Conservation (phyloP, 192 early-diverging fungal species). For the Helicostylum pulchrum region DNA sequence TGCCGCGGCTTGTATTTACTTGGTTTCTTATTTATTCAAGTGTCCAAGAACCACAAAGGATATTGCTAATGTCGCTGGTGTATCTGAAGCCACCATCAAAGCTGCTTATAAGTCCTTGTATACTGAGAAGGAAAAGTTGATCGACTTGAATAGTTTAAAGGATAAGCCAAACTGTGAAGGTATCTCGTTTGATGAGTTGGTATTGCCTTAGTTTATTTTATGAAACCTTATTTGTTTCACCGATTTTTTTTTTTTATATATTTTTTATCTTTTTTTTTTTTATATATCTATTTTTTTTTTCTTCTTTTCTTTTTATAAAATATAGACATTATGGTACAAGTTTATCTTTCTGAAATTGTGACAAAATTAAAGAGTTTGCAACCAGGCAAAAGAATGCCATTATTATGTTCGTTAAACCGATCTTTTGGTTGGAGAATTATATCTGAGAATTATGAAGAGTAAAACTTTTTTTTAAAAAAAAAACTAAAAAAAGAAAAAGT, state of each 20-base stretch:
- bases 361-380: not conserved
- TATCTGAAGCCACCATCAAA: conserved; percentile 93
- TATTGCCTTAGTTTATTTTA: conserved; percentile 1
- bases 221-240: not conserved
- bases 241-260: not conserved
- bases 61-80: conserved; percentile 82
- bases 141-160: conserved; percentile 41
- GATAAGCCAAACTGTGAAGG: conserved; percentile 1
- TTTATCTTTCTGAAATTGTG: not conserved
- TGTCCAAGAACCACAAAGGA: conserved; percentile 68
- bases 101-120: conserved; percentile 75
- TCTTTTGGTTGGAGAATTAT: conserved; percentile 10
- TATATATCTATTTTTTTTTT: not conserved
- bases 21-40: conserved; percentile 71
- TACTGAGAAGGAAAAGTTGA: conserved; percentile 53
- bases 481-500: not conserved
- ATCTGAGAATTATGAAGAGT: conserved; percentile 8
- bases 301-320: not conserved
- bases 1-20: conserved; percentile 88
- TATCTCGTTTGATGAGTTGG: conserved; percentile 10
- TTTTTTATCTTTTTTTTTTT: conserved; percentile 10
- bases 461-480: not conserved
- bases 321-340: conserved; percentile 1
- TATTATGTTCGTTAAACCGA: not conserved
- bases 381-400: not conserved